Evolutionary conservation across 345 rosid species (phyloP).

Genomic region (Carallia brachiata): DNA sequence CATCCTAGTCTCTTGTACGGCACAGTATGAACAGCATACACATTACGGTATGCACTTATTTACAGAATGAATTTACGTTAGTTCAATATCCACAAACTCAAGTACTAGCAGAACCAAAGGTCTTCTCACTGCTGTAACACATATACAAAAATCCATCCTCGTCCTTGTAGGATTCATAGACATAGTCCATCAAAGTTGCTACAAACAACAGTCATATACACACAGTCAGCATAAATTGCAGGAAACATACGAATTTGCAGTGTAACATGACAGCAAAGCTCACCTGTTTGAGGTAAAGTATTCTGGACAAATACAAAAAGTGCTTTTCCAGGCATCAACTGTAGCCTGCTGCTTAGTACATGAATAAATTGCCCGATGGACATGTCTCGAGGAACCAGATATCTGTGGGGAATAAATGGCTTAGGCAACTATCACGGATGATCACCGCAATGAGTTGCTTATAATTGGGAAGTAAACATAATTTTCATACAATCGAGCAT

Average conservation of each 20-base stretch:
- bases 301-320: slow-evolving; percentile 78
- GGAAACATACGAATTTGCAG: neutral
- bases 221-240: neutral
- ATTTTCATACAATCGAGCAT: neutral
- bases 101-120: slow-evolving; percentile 43
- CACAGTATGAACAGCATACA: neutral
- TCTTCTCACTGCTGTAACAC: slow-evolving; percentile 87
- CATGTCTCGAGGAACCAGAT: slow-evolving; percentile 86
- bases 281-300: slow-evolving; percentile 80
- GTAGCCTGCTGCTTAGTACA: slow-evolving; percentile 65
- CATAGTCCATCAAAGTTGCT: slow-evolving; percentile 65
- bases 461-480: neutral
- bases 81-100: neutral
- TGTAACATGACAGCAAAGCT: neutral
- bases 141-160: slow-evolving; percentile 86
- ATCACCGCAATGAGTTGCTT: neutral
- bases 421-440: neutral
- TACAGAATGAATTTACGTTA: neutral
- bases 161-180: slow-evolving; percentile 73
- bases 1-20: neutral
- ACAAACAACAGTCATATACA: slow-evolving; percentile 18
- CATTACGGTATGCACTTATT: neutral
- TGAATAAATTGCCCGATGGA: slow-evolving; percentile 85
- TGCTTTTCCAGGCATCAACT: slow-evolving; percentile 62
- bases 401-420: slow-evolving; percentile 34